Conservation (phyloP, 108 stramenopile species). For the Cyclotella distinguenda region DNA sequence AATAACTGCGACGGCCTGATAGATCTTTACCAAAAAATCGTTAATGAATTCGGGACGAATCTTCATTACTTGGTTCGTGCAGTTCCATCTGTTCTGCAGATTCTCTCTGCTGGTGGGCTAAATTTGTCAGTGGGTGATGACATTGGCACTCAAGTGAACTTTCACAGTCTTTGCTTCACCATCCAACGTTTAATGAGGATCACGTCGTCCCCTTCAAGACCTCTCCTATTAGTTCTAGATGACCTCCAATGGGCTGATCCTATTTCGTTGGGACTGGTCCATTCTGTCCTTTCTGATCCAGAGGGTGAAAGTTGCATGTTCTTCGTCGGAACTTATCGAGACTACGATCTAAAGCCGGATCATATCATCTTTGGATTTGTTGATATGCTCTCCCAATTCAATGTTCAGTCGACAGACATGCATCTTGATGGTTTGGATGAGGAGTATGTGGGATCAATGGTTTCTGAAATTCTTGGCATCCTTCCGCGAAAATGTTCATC, state of each 20-base stretch:
- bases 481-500: slow-evolving; percentile 20
- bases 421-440: slow-evolving; percentile 21
- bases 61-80: slow-evolving; percentile 20
- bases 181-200: slow-evolving; percentile 29
- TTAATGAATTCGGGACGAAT: slow-evolving; percentile 23
- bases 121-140: too few relatives aligned
- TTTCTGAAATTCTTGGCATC: slow-evolving; percentile 28
- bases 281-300: slow-evolving; percentile 30
- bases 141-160: slow-evolving; percentile 11
- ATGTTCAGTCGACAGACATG: slow-evolving; percentile 5
- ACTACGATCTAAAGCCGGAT: slow-evolving; percentile 13
- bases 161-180: slow-evolving; percentile 27
- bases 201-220: slow-evolving; percentile 15
- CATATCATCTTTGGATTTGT: slow-evolving; percentile 22
- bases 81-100: slow-evolving; percentile 22
- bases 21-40: slow-evolving; percentile 11
- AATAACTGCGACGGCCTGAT: slow-evolving; percentile 8
- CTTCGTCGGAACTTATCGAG: slow-evolving; percentile 41
- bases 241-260: slow-evolving; percentile 33
- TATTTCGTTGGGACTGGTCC: slow-evolving; percentile 14
- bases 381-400: background rate
- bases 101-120: background rate
- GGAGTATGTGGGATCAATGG: slow-evolving; percentile 15
- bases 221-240: slow-evolving; percentile 31
- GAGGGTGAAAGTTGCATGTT: too few relatives aligned